Evolutionary conservation across 2,329 filamentous ascomycete species (phyloP), one percentile per base, ranked within the genome.

Genomic region (Arthroderma uncinatum): DNA sequence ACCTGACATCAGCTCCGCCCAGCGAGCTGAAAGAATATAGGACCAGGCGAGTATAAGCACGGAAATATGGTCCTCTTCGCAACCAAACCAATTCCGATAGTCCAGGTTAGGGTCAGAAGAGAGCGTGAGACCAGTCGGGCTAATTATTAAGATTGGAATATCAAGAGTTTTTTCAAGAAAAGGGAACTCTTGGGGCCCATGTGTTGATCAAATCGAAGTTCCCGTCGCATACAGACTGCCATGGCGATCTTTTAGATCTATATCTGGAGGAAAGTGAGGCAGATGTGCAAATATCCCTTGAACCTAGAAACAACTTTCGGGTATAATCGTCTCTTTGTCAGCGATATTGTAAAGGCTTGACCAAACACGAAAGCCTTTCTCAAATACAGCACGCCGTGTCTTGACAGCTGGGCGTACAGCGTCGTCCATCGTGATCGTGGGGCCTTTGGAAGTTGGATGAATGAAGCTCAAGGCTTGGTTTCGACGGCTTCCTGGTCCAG

Each of bases 41-140:
- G 57, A 57, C 59, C 57, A 60, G 2, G 59, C 57, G 10, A 58
- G 50, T 47, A 60, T 57, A 33, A 61, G 55, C 44, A 59, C 47
- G 44, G 56, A 42, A 56, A 61, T n/a, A 34, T 59, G 59, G 42
- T 56, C 57, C 1, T 59, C 53, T 53, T 53, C 53, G 10, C 19
- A 1, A 6, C 47, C 48, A 56, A 60, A 60, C 59, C 57, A 60
- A 21, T 44, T 48, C 25, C 55, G 50, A 55, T 56, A 59, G 25
- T 5, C 50, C 23, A 36, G 30, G 14, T 34, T 21, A n/a, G 16
- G 16, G 19, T 42, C 23, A 39, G 54, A 50, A 39, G 54, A 50
- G n/a, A 59, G 39, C n/a, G 34, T 47, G 30, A 50, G 37, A n/a
- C 25, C 30, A 48, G 9, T 28, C 14, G 16, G n/a, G n/a, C n/a